phyloP scores from a whole-genome alignment of 257 asterid genomes.

The Apocynum venetum region DNA sequence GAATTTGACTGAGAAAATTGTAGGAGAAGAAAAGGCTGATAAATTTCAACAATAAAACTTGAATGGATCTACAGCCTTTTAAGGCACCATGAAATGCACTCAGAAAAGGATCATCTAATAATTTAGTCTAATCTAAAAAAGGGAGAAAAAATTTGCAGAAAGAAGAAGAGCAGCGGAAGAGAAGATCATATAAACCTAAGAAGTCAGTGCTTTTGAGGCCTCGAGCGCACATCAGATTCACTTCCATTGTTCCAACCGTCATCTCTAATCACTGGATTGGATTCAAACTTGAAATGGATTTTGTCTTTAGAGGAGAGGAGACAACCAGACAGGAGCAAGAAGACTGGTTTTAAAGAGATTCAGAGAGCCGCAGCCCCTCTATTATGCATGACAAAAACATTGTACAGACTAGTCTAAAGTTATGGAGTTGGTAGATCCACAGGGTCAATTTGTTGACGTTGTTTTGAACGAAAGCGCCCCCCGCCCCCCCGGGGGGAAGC shows the following conservation, averaged over 20 bases:
- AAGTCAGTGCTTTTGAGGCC: slow-evolving; percentile 29
- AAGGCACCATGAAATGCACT: not conserved
- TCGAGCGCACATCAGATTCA: slow-evolving; percentile 27
- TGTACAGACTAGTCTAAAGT: too few species aligned
- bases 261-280: slow-evolving; percentile 6
- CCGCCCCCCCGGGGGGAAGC: too few species aligned
- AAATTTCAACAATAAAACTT: not conserved
- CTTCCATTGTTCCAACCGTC: slow-evolving; percentile 32
- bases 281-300: not conserved
- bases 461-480: too few species aligned
- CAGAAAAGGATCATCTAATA: not conserved
- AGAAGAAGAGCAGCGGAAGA: not conserved
- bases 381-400: too few species aligned
- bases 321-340: not conserved
- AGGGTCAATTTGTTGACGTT: too few species aligned
- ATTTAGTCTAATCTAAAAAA: not conserved
- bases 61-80: not conserved
- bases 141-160: not conserved
- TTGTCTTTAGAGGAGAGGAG: not conserved
- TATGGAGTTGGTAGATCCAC: too few species aligned
- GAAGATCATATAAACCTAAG: slow-evolving; percentile 15
- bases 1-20: not conserved
- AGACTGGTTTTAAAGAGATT: not conserved
- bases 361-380: not conserved
- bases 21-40: not conserved